Evolutionary conservation across 2,329 filamentous ascomycete species (phyloP).

Genomic region (Sarocladiaceae sp.): DNA sequence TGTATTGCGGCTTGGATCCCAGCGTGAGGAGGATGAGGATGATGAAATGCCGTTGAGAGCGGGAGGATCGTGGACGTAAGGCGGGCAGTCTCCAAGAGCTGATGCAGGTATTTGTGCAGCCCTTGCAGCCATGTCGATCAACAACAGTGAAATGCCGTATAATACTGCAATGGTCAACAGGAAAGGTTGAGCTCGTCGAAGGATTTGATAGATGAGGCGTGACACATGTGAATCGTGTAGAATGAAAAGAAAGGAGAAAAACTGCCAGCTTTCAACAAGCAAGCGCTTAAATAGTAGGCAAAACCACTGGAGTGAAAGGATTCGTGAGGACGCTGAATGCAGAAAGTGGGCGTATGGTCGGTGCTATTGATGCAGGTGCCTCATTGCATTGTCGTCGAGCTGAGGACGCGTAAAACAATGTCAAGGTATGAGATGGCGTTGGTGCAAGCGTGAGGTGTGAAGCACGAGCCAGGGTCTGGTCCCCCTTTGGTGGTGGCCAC

Average conservation of each 20-base stretch:
- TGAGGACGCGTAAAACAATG: too few relatives aligned
- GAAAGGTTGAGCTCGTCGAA: too few relatives aligned
- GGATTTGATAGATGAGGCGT: not conserved
- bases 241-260: not conserved
- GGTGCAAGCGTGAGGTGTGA: not conserved
- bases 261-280: not conserved
- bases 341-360: not conserved
- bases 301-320: not conserved
- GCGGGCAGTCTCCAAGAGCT: not conserved
- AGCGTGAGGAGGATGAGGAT: not conserved
- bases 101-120: too few relatives aligned
- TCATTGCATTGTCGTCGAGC: not conserved
- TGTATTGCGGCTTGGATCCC: slow-evolving; percentile 7
- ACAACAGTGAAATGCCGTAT: too few relatives aligned
- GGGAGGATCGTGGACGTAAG: not conserved
- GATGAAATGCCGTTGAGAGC: not conserved
- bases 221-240: not conserved
- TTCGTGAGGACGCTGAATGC: not conserved
- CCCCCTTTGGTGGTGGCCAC: not conserved
- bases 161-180: too few relatives aligned
- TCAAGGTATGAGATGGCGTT: not conserved
- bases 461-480: not conserved
- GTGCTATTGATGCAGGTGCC: not conserved
- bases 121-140: not conserved
- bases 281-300: not conserved